These are phyloP conservation scores for Silene coronaria DNA, from an alignment of 179 eudicot species.

Conservation along the genomic window DNA sequence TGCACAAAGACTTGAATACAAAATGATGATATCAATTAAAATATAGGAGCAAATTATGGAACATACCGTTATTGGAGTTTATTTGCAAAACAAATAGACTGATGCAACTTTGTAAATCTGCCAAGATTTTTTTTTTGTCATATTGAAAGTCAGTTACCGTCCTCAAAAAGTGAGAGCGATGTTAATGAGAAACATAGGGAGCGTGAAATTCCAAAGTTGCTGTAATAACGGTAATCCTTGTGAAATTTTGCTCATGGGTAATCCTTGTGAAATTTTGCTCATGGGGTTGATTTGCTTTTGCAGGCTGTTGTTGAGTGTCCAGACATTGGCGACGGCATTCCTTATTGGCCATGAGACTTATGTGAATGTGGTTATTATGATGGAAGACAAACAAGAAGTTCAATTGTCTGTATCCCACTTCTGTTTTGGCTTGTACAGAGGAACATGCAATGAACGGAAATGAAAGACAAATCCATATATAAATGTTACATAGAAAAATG, in stretches of 20 bases:
- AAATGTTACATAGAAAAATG: background rate
- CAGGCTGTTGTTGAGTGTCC: constrained; percentile 5
- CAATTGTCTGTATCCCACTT: background rate
- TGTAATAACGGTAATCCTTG: no score
- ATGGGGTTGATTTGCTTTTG: background rate
- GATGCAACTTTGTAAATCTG: no score
- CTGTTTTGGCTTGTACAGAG: constrained; percentile 1
- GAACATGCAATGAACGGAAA: background rate
- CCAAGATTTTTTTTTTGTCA: no score
- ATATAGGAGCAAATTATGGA: no score
- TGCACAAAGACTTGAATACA: no score
- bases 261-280: background rate
- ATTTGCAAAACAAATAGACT: no score
- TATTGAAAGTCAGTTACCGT: no score
- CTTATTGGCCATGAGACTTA: background rate
- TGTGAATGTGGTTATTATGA: constrained; percentile 5
- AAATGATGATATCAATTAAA: no score
- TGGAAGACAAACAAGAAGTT: constrained; percentile 1
- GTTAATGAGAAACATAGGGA: no score
- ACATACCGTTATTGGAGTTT: no score
- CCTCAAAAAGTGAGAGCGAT: no score
- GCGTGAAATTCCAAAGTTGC: no score
- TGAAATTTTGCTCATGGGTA: background rate
- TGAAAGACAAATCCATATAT: background rate
- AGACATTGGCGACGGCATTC: background rate